Evolutionary conservation across 345 rosid species (phyloP), one percentile per base, ranked within the genome.

Genomic region (Camelina laxa): DNA sequence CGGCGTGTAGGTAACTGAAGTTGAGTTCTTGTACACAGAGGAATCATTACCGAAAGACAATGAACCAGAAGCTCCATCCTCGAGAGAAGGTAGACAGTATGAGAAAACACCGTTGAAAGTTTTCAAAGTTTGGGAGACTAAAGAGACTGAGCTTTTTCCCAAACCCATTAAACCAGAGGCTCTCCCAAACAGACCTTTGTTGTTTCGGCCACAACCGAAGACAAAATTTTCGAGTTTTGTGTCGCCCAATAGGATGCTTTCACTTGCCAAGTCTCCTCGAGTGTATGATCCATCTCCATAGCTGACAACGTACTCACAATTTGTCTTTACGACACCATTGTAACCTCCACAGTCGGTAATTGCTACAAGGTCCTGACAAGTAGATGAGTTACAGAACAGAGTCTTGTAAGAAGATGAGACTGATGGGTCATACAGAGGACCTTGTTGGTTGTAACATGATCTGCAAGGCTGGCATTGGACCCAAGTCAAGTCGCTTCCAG

Each of bases 401-500:
- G 81, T 67, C 41, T 75, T 70, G 85, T 80, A 94, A 35, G 96
- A 83, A 55, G 87, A 65, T 6, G 98, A 91, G 39, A 54, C 15
- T 13, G 91, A 82, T 56, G 98, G 90, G 60, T 85, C 80, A 67
- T 87, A 91, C 41, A 91, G 48, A 68, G 98, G 90, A 56, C 85
- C 97, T 57, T 83, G 74, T 69, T 94, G 98, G 73, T 67, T 80
- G 76, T 89, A 87, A 78, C 98, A 94, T 4, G 66, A 72, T 41
- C 45, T 84, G 75, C 98, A 94, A 21, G 98, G 97, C 44, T 82
- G 89, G 79, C 98, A 94, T 64, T 91, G 98, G 48, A 94, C 88
- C 98, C 98, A 94, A 3, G 93, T 91, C 78, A 94, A 81, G 70
- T 94, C 98, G 59, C 98, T 94, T 60, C 98, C 98, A 0, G 96